Conservation (phyloP, 345 rosid species). For the thale cress (Arabidopsis thaliana) region DNA sequence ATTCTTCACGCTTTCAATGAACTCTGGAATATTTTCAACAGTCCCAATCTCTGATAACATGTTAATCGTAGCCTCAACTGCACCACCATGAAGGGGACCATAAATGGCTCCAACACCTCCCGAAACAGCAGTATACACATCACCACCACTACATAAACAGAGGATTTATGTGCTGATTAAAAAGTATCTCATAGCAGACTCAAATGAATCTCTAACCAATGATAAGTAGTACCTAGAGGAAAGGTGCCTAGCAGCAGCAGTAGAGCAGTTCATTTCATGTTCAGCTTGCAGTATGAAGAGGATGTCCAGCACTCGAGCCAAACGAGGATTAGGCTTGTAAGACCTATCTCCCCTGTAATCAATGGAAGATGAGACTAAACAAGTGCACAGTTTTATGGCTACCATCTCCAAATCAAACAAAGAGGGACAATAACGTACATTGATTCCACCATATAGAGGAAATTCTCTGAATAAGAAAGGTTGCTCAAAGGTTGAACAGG, state of each 20-base stretch:
- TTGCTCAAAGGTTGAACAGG: constrained; percentile 81
- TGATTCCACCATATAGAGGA: constrained; percentile 86
- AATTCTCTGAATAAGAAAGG: constrained; percentile 86
- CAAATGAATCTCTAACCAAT: constrained; percentile 10
- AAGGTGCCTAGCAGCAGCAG: constrained; percentile 94
- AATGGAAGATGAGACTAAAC: background rate
- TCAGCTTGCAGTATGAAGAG: constrained; percentile 92
- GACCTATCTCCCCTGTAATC: constrained; percentile 71
- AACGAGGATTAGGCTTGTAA: constrained; percentile 85
- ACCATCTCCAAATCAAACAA: background rate
- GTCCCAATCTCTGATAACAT: constrained; percentile 86
- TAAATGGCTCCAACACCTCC: constrained; percentile 94
- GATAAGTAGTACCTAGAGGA: constrained; percentile 70
- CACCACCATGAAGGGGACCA: constrained; percentile 99
- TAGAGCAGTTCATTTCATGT: constrained; percentile 97
- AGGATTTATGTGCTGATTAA: background rate
- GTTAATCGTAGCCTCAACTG: constrained; percentile 91
- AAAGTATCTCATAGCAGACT: constrained; percentile 15
- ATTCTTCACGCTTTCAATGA: constrained; percentile 86
- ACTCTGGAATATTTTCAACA: constrained; percentile 86
- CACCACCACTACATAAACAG: constrained; percentile 73
- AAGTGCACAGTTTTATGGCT: no score
- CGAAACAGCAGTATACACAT: constrained; percentile 86
- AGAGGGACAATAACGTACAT: constrained; percentile 50
- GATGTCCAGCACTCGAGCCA: constrained; percentile 82